phyloP scores from a whole-genome alignment of 257 asterid genomes.

The Asclepias syriaca region DNA sequence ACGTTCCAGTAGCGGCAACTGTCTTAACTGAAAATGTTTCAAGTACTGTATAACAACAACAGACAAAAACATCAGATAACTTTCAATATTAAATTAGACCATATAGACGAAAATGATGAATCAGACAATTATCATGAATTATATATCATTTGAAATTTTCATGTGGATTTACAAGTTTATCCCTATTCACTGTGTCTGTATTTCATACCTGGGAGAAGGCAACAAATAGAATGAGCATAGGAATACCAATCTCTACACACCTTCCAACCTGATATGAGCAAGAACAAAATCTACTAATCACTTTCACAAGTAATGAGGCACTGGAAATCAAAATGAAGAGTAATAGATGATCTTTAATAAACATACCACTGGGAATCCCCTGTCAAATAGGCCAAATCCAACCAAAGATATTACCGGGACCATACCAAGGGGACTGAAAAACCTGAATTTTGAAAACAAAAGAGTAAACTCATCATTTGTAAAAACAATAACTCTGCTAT shows the following conservation, averaged over 20 bases:
- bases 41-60: constrained; percentile 46
- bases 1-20: constrained; percentile 69
- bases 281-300: constrained; percentile 4
- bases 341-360: constrained; percentile 4
- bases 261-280: constrained; percentile 58
- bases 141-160: neutral
- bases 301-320: neutral
- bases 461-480: too few relatives aligned
- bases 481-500: too few relatives aligned
- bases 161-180: neutral
- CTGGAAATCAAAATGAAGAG: neutral
- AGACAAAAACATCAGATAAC: constrained; percentile 3
- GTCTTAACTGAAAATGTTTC: constrained; percentile 71
- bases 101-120: too few relatives aligned
- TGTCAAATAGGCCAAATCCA: constrained; percentile 86
- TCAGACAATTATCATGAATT: too few relatives aligned
- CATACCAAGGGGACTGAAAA: constrained; percentile 98
- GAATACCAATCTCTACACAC: constrained; percentile 93
- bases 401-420: constrained; percentile 86
- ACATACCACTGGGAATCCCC: constrained; percentile 88
- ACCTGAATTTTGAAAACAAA: constrained; percentile 37
- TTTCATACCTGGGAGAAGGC: constrained; percentile 76
- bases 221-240: constrained; percentile 78
- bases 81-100: too few relatives aligned
- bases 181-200: neutral